phyloP scores from a whole-genome alignment of 2,329 filamentous ascomycete genomes.

The Niveomyces coronatus region DNA sequence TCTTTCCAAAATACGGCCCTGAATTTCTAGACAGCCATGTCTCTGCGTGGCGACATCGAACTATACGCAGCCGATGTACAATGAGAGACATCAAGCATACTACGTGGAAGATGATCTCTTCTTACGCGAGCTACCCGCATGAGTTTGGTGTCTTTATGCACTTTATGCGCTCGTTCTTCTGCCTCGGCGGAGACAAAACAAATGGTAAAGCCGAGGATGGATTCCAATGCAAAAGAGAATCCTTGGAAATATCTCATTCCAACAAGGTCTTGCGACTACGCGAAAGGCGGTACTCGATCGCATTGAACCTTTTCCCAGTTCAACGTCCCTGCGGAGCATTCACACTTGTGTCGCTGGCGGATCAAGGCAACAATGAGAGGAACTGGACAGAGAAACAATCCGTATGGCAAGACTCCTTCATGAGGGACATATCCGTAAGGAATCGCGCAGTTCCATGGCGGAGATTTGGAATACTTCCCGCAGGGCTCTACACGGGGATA shows the following conservation, averaged over 20 bases:
- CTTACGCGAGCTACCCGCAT: background rate
- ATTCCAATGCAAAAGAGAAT: background rate
- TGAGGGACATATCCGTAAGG: background rate
- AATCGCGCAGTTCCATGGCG: background rate
- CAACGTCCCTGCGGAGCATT: background rate
- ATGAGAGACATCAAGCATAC: background rate
- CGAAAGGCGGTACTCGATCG: background rate
- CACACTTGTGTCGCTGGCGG: background rate
- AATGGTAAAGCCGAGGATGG: background rate
- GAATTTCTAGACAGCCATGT: background rate
- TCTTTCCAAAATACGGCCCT: background rate
- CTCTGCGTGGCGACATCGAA: background rate
- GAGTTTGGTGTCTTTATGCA: background rate
- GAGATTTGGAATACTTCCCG: background rate
- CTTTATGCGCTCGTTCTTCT: background rate
- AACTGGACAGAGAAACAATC: background rate
- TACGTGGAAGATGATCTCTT: background rate
- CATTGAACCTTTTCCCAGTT: background rate
- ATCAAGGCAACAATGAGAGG: background rate
- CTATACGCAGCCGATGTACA: background rate
- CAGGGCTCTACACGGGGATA: background rate
- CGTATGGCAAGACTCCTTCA: background rate
- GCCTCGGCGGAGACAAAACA: background rate
- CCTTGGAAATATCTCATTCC: background rate
- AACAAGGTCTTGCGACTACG: background rate